Conservation (phyloP, 1,284 basidiomycete species). For the Microbotryum saponariae region DNA sequence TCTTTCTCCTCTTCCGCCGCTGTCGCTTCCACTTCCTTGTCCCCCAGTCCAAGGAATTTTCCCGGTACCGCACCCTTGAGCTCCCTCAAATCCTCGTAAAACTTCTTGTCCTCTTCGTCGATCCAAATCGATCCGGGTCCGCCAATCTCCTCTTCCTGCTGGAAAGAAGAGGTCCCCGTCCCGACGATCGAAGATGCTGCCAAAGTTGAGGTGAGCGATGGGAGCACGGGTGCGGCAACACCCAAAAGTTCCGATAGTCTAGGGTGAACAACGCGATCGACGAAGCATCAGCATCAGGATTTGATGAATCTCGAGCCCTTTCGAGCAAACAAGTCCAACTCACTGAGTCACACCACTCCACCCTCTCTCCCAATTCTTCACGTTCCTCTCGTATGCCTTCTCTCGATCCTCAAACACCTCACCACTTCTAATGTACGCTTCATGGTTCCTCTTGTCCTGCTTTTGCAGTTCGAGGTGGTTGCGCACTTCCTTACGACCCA, state of each 20-base stretch:
- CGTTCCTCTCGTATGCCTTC: slow-evolving; percentile 97
- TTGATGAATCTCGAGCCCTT: neutral
- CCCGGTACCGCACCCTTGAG: slow-evolving; percentile 84
- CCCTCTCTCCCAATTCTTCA: slow-evolving; percentile 85
- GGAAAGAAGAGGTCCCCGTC: slow-evolving; percentile 14
- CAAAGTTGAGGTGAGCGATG: slow-evolving; percentile 56
- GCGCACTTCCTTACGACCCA: slow-evolving; percentile 80
- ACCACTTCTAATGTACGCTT: slow-evolving; percentile 96
- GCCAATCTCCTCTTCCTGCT: slow-evolving; percentile 29
- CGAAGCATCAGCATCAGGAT: neutral
- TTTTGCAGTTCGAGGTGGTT: slow-evolving; percentile 93
- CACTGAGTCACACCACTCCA: slow-evolving; percentile 60
- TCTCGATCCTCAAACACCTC: slow-evolving; percentile 99
- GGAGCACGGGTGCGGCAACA: slow-evolving; percentile 69
- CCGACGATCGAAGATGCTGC: slow-evolving; percentile 28
- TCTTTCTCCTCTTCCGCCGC: slow-evolving; percentile 10
- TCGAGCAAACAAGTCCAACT: slow-evolving; percentile 2
- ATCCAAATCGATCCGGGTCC: slow-evolving; percentile 80
- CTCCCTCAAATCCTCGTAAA: slow-evolving; percentile 90
- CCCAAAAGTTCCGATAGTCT: slow-evolving; percentile 84
- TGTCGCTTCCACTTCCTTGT: neutral
- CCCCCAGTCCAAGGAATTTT: slow-evolving; percentile 58
- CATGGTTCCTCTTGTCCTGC: slow-evolving; percentile 90
- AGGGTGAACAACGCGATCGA: neutral
- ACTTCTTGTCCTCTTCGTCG: slow-evolving; percentile 90